Base-by-base conservation (phyloP, 371 early-diverging fungal species). In the Syncephalastrum sp. region DNA sequence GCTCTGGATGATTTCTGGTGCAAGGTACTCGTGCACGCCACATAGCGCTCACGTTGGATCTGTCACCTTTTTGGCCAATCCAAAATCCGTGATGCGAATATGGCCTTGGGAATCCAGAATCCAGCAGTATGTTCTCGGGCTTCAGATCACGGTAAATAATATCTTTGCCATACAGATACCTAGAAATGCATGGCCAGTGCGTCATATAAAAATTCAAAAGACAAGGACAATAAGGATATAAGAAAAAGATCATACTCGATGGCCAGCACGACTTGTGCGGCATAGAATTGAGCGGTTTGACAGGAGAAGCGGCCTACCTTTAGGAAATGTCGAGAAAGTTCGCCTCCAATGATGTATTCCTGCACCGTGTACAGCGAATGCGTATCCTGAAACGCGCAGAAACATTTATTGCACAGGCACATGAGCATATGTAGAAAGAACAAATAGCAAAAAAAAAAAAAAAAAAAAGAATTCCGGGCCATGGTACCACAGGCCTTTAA, bases 11-110 rank as follows among this genome's bases (percentile, higher is more conserved):
- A 99, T 98, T 75, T 99, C 99, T 5, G 99, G 99, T 21, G 99
- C 97, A 51, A 92, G 68, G 60, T 98, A 99, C 70, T 98, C 99
- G 13, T 99, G 99, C 41, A 99, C 99, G 3, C 99, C 99, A 67
- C 98, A 98, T 25, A 96, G 70, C n/a, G 93, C 93, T 92, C 93
- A 92, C 44, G 93, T 93, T 91, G 75, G 56, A 21, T 86, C 88
- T 3, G 76, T 63, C 29, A 91, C 85, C 33, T 81, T 75, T 67
- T 97, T 98, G 27, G 99, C 96, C 85, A 99, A 99, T 3, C 99
- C 99, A 84, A 99, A 99, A 77, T 99, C 99, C 3, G 99, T 94
- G 49, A 99, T 92, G 75, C 97, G 97, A 59, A 99, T 88, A 70
- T 99, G 95, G 3, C 99, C 99, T 48, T 80, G 64, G 10, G n/a